Evolutionary conservation across 176 grass and related monocot species (phyloP), one percentile per base, ranked within the genome.

Genomic region (Dendrocalamus sinicus): DNA sequence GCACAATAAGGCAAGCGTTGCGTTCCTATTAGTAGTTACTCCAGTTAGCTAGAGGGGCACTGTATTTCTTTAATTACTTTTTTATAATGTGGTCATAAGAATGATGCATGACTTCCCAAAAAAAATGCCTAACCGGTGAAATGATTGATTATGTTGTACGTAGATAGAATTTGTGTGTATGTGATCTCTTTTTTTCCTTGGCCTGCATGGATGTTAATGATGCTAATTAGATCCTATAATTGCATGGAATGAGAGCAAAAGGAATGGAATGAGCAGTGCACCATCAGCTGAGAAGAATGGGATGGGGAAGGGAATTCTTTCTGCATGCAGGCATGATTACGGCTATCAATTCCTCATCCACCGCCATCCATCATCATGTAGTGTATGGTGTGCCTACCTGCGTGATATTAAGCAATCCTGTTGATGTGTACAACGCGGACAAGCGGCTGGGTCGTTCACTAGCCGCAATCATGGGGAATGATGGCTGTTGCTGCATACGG

Each of bases 261-360:
- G n/a, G 7, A 20, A 28, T 59, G 50, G n/a, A n/a, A n/a, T n/a
- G 53, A 72, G 45, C 8, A 43, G 16, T 8, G 8, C 46, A 2
- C 54, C 24, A 47, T 72, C 24, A 12, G 48, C 64, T 24, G 64
- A 35, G 46, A 66, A 9, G 44, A 26, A 8, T 16, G 32, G 30
- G 26, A 16, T 5, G 6, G 26, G 73, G 55, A 16, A 28, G 9
- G 67, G 75, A 70, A 47, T 28, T 86, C n/a, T 5, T 6, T 80
- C 47, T 87, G 85, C 67, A 84, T 63, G 84, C 73, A 86, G 46
- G 83, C 85, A 91, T 91, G 85, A 88, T 84, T 58, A 57, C 70
- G 28, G 70, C 71, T 77, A 91, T 88, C 81, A 77, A 88, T 84
- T 81, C 89, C 86, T 91, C 76, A 85, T 91, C 85, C 78, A 81